Evolutionary conservation across 1,284 basidiomycete genomes (phyloP).

Genomic region (Leucocoprinus gongylophorus): DNA sequence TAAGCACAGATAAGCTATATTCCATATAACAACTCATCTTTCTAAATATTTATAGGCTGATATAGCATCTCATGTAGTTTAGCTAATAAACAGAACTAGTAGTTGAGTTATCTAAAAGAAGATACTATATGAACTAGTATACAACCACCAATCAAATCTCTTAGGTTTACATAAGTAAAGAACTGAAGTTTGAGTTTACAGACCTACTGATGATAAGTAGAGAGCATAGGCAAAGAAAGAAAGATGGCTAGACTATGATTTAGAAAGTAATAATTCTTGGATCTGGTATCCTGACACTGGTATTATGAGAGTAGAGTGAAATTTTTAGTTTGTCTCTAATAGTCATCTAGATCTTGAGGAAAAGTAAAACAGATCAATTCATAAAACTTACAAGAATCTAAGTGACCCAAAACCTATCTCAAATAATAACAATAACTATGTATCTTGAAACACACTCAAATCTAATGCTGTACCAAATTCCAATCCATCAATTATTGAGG

Average conservation of each 20-base stretch:
- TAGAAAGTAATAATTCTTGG: constrained; percentile 21
- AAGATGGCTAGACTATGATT: constrained; percentile 26
- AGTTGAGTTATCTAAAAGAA: constrained; percentile 20
- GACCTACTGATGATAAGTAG: background rate
- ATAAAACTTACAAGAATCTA: no score
- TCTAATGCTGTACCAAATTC: no score
- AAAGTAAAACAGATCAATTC: no score
- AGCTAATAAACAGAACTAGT: constrained; percentile 31
- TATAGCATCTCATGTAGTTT: constrained; percentile 24
- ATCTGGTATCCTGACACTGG: no score
- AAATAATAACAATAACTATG: no score
- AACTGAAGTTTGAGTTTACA: background rate
- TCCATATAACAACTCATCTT: constrained; percentile 19
- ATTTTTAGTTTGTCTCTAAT: no score
- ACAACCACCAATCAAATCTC: constrained; percentile 4
- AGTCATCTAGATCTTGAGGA: no score
- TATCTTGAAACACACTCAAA: no score
- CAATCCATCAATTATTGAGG: no score
- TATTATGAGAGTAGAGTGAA: no score
- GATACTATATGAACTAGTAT: background rate
- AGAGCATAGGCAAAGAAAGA: constrained; percentile 13
- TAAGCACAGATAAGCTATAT: constrained; percentile 25
- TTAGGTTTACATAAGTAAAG: background rate
- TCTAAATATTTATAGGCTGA: constrained; percentile 2
- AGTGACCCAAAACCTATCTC: no score